A percentile compares a stretch with the other conserved stretches of the same genome.
Conservation (phyloP, 2,329 filamentous ascomycete genomes). For the Arthrinium puccinioides region DNA sequence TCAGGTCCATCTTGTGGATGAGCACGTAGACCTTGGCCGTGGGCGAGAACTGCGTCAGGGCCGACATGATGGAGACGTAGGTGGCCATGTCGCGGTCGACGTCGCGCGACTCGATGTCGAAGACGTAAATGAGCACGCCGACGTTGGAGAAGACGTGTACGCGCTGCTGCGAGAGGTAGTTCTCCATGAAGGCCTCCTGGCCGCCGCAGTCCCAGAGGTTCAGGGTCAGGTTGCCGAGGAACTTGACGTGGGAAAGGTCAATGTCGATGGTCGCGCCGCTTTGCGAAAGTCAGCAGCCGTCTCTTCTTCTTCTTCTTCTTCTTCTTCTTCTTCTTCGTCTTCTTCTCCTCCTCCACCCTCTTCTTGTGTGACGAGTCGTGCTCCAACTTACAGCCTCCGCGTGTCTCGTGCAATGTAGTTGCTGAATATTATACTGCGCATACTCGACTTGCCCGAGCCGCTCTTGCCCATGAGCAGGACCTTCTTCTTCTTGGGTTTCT, state of each 20-base stretch:
- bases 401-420: slow-evolving; percentile 98
- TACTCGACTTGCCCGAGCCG: slow-evolving; percentile 94
- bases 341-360: neutral
- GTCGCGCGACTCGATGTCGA: slow-evolving; percentile 94
- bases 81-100: slow-evolving; percentile 89
- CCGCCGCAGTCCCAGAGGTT: slow-evolving; percentile 99
- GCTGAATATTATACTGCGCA: slow-evolving; percentile 98
- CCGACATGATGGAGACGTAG: slow-evolving; percentile 84
- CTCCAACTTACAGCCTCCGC: slow-evolving; percentile 57
- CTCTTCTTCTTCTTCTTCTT: neutral
- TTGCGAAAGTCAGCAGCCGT: neutral
- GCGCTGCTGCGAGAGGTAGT: slow-evolving; percentile 92
- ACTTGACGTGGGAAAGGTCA: slow-evolving; percentile 96
- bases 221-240: slow-evolving; percentile 92
- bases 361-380: neutral
- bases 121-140: slow-evolving; percentile 96
- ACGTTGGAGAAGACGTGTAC: slow-evolving; percentile 96
- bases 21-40: slow-evolving; percentile 84
- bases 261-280: slow-evolving; percentile 94
- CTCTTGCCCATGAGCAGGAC: slow-evolving; percentile 90
- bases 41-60: slow-evolving; percentile 76
- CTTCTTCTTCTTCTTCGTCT: neutral
- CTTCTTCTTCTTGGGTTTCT: slow-evolving; percentile 78
- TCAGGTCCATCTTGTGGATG: slow-evolving; percentile 98
- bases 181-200: slow-evolving; percentile 98